Evolutionary conservation across 2,329 filamentous ascomycete species (phyloP).

Genomic region (Huntiella moniliformis): DNA sequence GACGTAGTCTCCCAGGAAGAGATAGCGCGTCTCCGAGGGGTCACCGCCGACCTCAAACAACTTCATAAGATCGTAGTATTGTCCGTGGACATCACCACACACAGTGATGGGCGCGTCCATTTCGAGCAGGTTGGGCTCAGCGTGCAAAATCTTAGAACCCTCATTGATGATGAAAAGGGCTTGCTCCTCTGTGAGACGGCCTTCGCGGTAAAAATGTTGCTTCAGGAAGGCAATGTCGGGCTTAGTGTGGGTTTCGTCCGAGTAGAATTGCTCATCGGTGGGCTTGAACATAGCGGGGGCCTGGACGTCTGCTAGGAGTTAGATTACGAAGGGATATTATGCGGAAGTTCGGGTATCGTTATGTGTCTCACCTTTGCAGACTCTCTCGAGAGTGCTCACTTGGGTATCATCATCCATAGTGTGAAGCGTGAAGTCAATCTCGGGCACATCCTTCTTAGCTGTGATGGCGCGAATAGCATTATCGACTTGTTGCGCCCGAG

Average conservation of each 20-base stretch:
- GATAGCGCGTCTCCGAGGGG: conserved; percentile 84
- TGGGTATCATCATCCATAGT: conserved; percentile 94
- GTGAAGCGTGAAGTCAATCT: conserved; percentile 97
- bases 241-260: conserved; percentile 67
- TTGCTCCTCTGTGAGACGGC: conserved; percentile 90
- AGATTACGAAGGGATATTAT: conserved; percentile 5
- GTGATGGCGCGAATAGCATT: conserved; percentile 82
- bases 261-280: conserved; percentile 86
- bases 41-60: conserved; percentile 96
- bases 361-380: conserved; percentile 71
- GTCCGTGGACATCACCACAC: conserved; percentile 93
- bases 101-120: conserved; percentile 99
- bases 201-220: conserved; percentile 96
- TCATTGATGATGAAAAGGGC: conserved; percentile 85
- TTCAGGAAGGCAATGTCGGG: conserved; percentile 89
- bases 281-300: conserved; percentile 86
- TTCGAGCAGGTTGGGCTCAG: conserved; percentile 89
- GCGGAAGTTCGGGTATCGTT: not conserved
- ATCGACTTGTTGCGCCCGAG: conserved; percentile 50
- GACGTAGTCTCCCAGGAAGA: conserved; percentile 95
- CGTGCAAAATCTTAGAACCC: conserved; percentile 70
- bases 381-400: conserved; percentile 86
- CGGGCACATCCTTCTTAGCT: conserved; percentile 86
- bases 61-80: conserved; percentile 99
- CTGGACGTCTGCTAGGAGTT: conserved; percentile 59